Conservation (phyloP, 129 eudicot genomes). For the Helianthus annuus region DNA sequence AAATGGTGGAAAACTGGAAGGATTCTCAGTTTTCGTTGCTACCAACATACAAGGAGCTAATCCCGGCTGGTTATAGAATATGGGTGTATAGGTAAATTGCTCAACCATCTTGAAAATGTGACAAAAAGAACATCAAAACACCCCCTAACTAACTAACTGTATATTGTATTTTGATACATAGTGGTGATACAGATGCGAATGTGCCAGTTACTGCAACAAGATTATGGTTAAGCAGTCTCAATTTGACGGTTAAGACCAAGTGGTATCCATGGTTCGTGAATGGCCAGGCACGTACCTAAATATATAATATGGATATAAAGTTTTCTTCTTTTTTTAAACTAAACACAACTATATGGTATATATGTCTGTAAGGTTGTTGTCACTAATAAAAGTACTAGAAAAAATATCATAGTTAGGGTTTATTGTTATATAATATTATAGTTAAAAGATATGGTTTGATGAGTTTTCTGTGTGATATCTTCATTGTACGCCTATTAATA, state of each 20-base stretch:
- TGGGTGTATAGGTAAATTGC: slow-evolving; percentile 77
- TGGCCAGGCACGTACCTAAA: slow-evolving; percentile 51
- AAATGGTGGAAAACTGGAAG: slow-evolving; percentile 62
- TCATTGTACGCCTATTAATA: no score
- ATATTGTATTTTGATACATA: slow-evolving; percentile 23
- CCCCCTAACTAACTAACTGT: neutral
- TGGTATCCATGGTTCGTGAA: slow-evolving; percentile 90
- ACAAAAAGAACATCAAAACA: no score
- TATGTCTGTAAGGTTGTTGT: no score
- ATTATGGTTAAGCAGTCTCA: slow-evolving; percentile 56
- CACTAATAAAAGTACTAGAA: no score
- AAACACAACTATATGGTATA: no score
- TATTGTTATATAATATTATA: no score
- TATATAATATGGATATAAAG: no score
- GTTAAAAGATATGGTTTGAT: no score
- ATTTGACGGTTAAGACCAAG: slow-evolving; percentile 48
- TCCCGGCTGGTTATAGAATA: slow-evolving; percentile 69
- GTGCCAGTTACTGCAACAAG: slow-evolving; percentile 93
- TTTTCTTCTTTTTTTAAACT: no score
- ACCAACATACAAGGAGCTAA: slow-evolving; percentile 59
- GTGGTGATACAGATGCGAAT: slow-evolving; percentile 91
- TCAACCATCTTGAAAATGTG: neutral
- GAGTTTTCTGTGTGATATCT: no score
- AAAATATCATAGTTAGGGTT: no score
- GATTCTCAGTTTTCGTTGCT: slow-evolving; percentile 67